Percentiles rank a stretch among this genome's conserved stretches.
phyloP scores from a whole-genome alignment of 345 rosid species.

The Moricandia arvensis region DNA sequence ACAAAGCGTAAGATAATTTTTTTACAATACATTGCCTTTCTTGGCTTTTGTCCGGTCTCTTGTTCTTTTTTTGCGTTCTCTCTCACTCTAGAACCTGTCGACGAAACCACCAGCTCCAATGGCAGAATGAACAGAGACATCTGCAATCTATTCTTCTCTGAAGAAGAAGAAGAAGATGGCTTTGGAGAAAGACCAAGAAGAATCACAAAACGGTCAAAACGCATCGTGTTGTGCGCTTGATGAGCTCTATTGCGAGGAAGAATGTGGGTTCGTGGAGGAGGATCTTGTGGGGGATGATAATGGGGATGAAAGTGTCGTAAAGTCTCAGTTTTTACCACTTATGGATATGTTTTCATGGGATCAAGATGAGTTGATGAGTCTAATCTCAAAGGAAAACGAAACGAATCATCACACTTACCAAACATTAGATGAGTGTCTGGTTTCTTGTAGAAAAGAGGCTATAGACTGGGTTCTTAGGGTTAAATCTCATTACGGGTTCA shows the following conservation, averaged over 20 bases:
- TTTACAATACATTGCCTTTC: too few relatives aligned
- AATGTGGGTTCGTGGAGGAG: conserved; percentile 37
- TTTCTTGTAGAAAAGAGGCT: conserved; percentile 57
- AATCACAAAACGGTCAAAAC: conserved; percentile 24
- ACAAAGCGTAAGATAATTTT: conserved; percentile 51
- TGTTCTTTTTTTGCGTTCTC: conserved; percentile 14
- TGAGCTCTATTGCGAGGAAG: conserved; percentile 71
- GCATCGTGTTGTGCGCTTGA: conserved; percentile 47
- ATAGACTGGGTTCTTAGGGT: conserved; percentile 70
- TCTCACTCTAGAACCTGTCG: conserved; percentile 10
- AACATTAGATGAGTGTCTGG: conserved; percentile 42
- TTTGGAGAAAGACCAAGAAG: conserved; percentile 47
- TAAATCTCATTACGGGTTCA: conserved; percentile 61
- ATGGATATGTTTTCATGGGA: conserved; percentile 56
- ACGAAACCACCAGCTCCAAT: conserved; percentile 28
- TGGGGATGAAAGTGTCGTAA: conserved; percentile 28
- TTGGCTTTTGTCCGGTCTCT: conserved; percentile 29
- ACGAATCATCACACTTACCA: conserved; percentile 34
- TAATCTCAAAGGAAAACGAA: conserved; percentile 62
- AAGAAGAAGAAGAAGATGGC: conserved; percentile 63
- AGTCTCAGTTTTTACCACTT: conserved; percentile 47
- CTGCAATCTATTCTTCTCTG: conserved; percentile 47
- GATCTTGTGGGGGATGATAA: conserved; percentile 24
- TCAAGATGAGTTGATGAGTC: conserved; percentile 49
- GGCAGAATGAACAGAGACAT: conserved; percentile 55